Conservation (phyloP, 805 yeast genomes). For the Barnettozyma populi region DNA sequence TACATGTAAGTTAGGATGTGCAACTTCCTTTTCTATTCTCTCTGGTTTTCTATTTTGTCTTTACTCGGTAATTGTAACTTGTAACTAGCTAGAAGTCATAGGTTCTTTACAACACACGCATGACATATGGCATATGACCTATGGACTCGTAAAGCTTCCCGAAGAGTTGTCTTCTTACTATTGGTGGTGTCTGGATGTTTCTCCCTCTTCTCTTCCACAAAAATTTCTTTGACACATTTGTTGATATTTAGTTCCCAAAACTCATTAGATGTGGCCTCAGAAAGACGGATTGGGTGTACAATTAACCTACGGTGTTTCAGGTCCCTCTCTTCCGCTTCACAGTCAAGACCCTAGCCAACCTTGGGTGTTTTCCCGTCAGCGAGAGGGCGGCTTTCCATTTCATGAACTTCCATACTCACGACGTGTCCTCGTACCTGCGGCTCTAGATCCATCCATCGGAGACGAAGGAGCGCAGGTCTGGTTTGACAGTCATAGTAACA, state of each 20-base stretch:
- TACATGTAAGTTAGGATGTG: too few species aligned
- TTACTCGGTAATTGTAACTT: too few species aligned
- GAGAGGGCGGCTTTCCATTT: conserved; percentile 20
- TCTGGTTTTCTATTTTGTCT: too few species aligned
- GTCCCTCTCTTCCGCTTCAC: conserved; percentile 24
- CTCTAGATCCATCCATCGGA: background rate
- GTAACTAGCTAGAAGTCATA: too few species aligned
- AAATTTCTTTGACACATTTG: conserved; percentile 1
- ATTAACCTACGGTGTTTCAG: conserved; percentile 37
- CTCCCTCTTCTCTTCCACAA: background rate
- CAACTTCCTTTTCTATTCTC: too few species aligned
- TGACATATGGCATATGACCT: too few species aligned
- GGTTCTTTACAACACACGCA: too few species aligned
- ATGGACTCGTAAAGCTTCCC: too few species aligned
- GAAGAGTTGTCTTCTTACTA: too few species aligned
- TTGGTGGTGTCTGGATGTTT: background rate
- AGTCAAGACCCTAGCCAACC: conserved; percentile 16
- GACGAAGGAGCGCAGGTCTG: too few species aligned
- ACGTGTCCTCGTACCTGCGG: conserved; percentile 3
- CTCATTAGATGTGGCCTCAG: conserved; percentile 31
- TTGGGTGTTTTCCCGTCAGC: conserved; percentile 25
- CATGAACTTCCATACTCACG: conserved; percentile 12
- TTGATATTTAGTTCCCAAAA: background rate
- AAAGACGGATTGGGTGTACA: conserved; percentile 38
- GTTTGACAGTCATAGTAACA: background rate